Percentiles rank a stretch among this genome's conserved stretches.
phyloP scores from a whole-genome alignment of 805 yeast genomes.

The Saturnispora gosingensis region DNA sequence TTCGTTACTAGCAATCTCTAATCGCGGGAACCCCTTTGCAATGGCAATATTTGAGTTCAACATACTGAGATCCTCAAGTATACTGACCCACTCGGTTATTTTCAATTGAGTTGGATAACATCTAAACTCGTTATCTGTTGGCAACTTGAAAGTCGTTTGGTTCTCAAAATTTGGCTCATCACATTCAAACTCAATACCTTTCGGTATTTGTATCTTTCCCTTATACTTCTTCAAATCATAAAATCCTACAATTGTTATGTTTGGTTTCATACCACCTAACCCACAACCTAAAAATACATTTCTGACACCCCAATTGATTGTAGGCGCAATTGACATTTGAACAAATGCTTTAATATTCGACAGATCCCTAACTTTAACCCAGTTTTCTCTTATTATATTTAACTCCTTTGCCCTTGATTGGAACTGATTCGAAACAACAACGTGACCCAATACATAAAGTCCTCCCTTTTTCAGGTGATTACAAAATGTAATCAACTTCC shows the following conservation, averaged over 20 bases:
- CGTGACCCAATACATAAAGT: slow-evolving; percentile 85
- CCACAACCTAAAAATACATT: slow-evolving; percentile 91
- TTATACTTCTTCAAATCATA: slow-evolving; percentile 44
- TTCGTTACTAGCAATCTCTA: slow-evolving; percentile 33
- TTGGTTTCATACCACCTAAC: slow-evolving; percentile 97
- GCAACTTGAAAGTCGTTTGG: slow-evolving; percentile 21
- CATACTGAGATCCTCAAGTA: slow-evolving; percentile 79
- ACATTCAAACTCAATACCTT: slow-evolving; percentile 20
- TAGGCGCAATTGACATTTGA: slow-evolving; percentile 81
- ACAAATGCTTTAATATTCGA: slow-evolving; percentile 85
- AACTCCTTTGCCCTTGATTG: slow-evolving; percentile 61
- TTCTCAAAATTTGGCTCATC: slow-evolving; percentile 15
- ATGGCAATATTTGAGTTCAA: slow-evolving; percentile 90
- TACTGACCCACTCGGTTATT: slow-evolving; percentile 81
- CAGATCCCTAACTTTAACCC: slow-evolving; percentile 75
- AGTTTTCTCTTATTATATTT: slow-evolving; percentile 63
- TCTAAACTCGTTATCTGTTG: slow-evolving; percentile 63
- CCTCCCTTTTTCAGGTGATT: slow-evolving; percentile 96
- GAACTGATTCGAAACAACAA: slow-evolving; percentile 56
- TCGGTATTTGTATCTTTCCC: slow-evolving; percentile 13
- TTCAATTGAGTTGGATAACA: slow-evolving; percentile 54
- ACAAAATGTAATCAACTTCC: slow-evolving; percentile 89
- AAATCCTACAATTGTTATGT: slow-evolving; percentile 86
- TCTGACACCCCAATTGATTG: slow-evolving; percentile 89
- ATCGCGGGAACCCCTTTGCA: slow-evolving; percentile 72